These are phyloP conservation scores for Sutorius australiensis DNA, from an alignment of 768 basidiomycete species.

Conservation along the genomic window DNA sequence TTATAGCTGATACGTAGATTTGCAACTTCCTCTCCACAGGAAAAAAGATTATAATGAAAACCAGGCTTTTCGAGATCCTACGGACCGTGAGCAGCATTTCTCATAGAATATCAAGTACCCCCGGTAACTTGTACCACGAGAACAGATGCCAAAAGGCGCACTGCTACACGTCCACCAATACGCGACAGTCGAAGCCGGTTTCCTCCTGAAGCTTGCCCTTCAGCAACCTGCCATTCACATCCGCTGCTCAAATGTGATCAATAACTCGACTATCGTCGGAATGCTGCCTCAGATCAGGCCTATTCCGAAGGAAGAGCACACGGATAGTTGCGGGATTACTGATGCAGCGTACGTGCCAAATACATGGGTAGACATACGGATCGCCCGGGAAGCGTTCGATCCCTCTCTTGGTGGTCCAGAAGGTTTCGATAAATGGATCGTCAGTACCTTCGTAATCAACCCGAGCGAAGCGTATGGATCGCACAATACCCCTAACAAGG, in stretches of 20 bases:
- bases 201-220: conserved; percentile 37
- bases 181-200: conserved; percentile 36
- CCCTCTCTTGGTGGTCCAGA: conserved; percentile 34
- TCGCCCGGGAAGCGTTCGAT: conserved; percentile 36
- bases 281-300: conserved; percentile 36
- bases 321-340: conserved; percentile 24
- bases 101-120: background rate
- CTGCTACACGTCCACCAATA: conserved; percentile 44
- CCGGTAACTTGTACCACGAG: background rate
- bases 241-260: conserved; percentile 21
- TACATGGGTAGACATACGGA: conserved; percentile 34
- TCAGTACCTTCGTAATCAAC: conserved; percentile 37
- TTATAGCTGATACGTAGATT: background rate
- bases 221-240: conserved; percentile 40
- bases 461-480: conserved; percentile 42
- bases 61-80: conserved; percentile 38
- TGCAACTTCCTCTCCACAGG: conserved; percentile 16
- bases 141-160: conserved; percentile 47
- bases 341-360: conserved; percentile 26
- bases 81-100: conserved; percentile 25
- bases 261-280: conserved; percentile 20
- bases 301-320: conserved; percentile 26
- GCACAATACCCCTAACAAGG: conserved; percentile 41
- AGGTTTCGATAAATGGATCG: conserved; percentile 43
- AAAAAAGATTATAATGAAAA: conserved; percentile 34